Percentiles rank a stretch among this genome's conserved stretches.
These are phyloP conservation scores for Yamadazyma oceani DNA, from an alignment of 1,139 yeast genomes.

Conservation along the genomic window DNA sequence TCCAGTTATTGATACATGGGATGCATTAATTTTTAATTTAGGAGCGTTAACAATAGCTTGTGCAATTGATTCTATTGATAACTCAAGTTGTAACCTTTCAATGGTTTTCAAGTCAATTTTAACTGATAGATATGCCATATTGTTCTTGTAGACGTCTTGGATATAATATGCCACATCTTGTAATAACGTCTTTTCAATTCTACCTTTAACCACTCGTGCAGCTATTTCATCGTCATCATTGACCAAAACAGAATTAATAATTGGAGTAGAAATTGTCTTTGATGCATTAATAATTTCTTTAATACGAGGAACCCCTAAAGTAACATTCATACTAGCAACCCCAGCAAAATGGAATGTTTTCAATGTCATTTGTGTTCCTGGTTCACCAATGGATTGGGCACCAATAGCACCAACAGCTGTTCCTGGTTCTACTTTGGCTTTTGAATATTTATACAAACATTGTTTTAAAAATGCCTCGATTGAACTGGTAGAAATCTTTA, in stretches of 20 bases:
- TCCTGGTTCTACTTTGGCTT: slow-evolving; percentile 97
- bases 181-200: slow-evolving; percentile 88
- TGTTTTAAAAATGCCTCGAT: slow-evolving; percentile 70
- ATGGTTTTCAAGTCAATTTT: slow-evolving; percentile 83
- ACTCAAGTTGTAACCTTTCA: slow-evolving; percentile 85
- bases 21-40: slow-evolving; percentile 75
- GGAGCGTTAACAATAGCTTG: slow-evolving; percentile 82
- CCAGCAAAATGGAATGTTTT: slow-evolving; percentile 99
- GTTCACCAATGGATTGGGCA: slow-evolving; percentile 98
- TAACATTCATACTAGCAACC: slow-evolving; percentile 98
- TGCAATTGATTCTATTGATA: slow-evolving; percentile 83
- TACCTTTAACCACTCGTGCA: slow-evolving; percentile 96
- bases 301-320: slow-evolving; percentile 98
- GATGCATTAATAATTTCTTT: slow-evolving; percentile 98
- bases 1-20: slow-evolving; percentile 71
- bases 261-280: slow-evolving; percentile 92
- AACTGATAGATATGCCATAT: slow-evolving; percentile 75
- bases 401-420: slow-evolving; percentile 99
- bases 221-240: slow-evolving; percentile 96
- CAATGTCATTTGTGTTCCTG: slow-evolving; percentile 98
- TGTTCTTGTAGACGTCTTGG: slow-evolving; percentile 89
- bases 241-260: slow-evolving; percentile 90
- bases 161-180: slow-evolving; percentile 85
- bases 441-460: slow-evolving; percentile 78
- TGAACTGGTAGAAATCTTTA: slow-evolving; percentile 63